phyloP scores from a whole-genome alignment of 2,329 filamentous ascomycete genomes.

The Drechslerella coelobrocha region DNA sequence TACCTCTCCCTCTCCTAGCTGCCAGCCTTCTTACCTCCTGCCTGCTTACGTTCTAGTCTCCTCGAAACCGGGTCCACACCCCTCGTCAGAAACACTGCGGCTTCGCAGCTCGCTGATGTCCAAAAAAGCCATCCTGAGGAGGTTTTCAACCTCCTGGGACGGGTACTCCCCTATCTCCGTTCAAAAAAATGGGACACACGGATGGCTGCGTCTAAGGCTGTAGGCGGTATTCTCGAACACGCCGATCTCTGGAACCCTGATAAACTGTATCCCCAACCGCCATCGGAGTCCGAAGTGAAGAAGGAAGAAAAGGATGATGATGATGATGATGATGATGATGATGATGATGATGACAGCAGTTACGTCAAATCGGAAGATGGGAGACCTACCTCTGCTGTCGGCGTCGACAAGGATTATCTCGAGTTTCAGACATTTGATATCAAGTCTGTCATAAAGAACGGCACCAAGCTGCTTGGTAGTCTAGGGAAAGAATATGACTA shows the following conservation, averaged over 20 bases:
- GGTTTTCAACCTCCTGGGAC: conserved; percentile 89
- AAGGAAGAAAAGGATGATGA: conserved; percentile 58
- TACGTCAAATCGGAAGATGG: conserved; percentile 37
- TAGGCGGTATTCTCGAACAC: conserved; percentile 92
- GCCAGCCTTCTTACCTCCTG: conserved; percentile 9
- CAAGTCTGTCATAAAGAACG: conserved; percentile 77
- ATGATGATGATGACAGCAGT: conserved; percentile 15
- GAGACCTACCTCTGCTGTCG: conserved; percentile 47
- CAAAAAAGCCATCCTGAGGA: conserved; percentile 98
- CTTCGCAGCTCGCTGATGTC: conserved; percentile 94
- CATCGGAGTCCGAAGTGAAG: conserved; percentile 58
- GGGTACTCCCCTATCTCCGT: conserved; percentile 92
- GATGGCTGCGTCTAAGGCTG: conserved; percentile 88
- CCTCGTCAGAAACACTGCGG: conserved; percentile 94
- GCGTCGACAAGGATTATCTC: conserved; percentile 68
- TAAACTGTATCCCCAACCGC: conserved; percentile 67
- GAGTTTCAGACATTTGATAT: conserved; percentile 78
- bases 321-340: conserved; percentile 57
- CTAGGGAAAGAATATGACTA: conserved; percentile 84
- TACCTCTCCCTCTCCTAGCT: neutral
- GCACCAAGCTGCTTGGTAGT: conserved; percentile 81
- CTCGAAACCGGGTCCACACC: conserved; percentile 97
- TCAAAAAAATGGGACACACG: conserved; percentile 98
- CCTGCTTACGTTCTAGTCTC: conserved; percentile 66
- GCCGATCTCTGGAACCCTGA: conserved; percentile 89